phyloP scores from a whole-genome alignment of 768 basidiomycete genomes.

The Tulasnella sp. region DNA sequence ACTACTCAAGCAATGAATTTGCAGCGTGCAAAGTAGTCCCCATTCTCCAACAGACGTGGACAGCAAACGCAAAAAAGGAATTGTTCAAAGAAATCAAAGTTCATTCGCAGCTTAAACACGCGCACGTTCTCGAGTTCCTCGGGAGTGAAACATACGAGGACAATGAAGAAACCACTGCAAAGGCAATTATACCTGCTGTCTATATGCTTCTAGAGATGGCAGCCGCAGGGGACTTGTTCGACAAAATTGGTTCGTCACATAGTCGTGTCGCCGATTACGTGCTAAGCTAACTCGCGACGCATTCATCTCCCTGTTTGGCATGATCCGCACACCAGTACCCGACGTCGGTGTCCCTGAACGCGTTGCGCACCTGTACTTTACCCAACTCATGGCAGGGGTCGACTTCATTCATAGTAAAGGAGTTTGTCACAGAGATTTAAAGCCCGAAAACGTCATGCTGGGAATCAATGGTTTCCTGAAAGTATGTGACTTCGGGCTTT shows the following conservation, averaged over 20 bases:
- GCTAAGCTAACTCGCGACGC: not conserved
- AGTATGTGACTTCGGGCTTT: slow-evolving; percentile 93
- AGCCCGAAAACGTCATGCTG: slow-evolving; percentile 92
- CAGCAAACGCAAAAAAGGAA: slow-evolving; percentile 63
- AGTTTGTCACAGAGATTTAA: slow-evolving; percentile 93
- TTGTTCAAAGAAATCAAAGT: slow-evolving; percentile 91
- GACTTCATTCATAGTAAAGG: slow-evolving; percentile 82
- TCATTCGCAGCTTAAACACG: slow-evolving; percentile 73
- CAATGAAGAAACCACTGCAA: slow-evolving; percentile 44
- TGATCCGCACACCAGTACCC: slow-evolving; percentile 55
- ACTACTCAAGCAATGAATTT: slow-evolving; percentile 59
- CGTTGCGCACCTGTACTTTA: slow-evolving; percentile 86
- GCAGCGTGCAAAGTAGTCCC: slow-evolving; percentile 85
- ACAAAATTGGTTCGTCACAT: slow-evolving; percentile 81
- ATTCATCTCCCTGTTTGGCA: not conserved
- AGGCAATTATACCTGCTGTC: slow-evolving; percentile 57
- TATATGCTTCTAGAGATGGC: slow-evolving; percentile 94
- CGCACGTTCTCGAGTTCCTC: slow-evolving; percentile 78
- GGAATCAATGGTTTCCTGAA: slow-evolving; percentile 81
- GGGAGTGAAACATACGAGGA: slow-evolving; percentile 71
- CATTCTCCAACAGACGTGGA: slow-evolving; percentile 59
- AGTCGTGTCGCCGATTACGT: not conserved
- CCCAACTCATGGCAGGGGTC: slow-evolving; percentile 78
- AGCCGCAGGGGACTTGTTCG: slow-evolving; percentile 91
- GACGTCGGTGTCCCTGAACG: slow-evolving; percentile 85